A percentile compares a stretch with the other conserved stretches of the same genome.
phyloP scores from a whole-genome alignment of 2,329 filamentous ascomycete species.

The Raffaelea arxii region DNA sequence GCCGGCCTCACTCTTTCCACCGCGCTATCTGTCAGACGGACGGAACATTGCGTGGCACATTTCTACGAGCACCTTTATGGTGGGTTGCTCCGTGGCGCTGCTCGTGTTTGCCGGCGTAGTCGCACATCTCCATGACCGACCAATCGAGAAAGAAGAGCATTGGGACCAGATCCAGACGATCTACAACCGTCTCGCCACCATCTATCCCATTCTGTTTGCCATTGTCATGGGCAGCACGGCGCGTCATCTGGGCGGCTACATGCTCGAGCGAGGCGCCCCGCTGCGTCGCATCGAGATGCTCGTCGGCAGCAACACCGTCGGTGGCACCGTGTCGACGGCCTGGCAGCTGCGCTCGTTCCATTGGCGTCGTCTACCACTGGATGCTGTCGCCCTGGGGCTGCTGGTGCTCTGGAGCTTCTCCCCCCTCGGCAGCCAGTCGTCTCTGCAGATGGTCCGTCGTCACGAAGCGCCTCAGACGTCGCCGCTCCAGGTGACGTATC shows the following conservation, averaged over 20 bases:
- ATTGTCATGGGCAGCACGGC: neutral
- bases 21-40: neutral
- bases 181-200: neutral
- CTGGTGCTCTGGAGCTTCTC: constrained; percentile 1
- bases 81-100: neutral
- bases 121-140: neutral
- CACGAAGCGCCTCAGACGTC: neutral
- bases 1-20: neutral
- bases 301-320: neutral
- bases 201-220: neutral
- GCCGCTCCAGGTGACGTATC: neutral
- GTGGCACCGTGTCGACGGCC: neutral
- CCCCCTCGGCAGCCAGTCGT: neutral
- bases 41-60: neutral
- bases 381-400: neutral
- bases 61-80: neutral
- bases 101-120: neutral
- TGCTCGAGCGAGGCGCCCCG: neutral
- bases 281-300: neutral
- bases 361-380: too few relatives aligned
- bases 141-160: neutral
- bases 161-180: neutral
- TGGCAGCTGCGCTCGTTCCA: neutral
- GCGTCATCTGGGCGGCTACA: neutral
- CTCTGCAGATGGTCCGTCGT: neutral